Percentiles rank a stretch among this genome's conserved stretches.
These are phyloP conservation scores for Lunasporangiospora selenospora DNA, from an alignment of 192 early-diverging fungal genomes.

Conservation along the genomic window DNA sequence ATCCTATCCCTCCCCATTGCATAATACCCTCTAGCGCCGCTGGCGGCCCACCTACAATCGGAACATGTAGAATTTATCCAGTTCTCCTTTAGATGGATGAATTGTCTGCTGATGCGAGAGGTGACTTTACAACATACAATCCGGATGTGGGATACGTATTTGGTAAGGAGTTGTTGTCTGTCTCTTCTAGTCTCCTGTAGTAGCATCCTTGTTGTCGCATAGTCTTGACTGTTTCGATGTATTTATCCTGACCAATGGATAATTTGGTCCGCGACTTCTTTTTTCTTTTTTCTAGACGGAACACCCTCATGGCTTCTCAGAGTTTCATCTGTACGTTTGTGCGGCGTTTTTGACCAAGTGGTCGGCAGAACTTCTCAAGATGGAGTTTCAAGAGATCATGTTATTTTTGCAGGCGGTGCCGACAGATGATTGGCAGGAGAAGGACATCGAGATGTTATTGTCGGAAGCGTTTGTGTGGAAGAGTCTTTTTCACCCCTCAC, in stretches of 20 bases:
- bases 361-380: slow-evolving; percentile 81
- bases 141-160: slow-evolving; percentile 99
- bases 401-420: slow-evolving; percentile 92
- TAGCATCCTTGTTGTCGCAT: not conserved
- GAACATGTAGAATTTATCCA: slow-evolving; percentile 98
- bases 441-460: slow-evolving; percentile 93
- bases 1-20: slow-evolving; percentile 2
- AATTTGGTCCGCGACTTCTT: not conserved
- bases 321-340: slow-evolving; percentile 98
- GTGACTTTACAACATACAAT: slow-evolving; percentile 85
- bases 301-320: slow-evolving; percentile 90
- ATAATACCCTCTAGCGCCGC: slow-evolving; percentile 64
- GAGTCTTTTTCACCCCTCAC: slow-evolving; percentile 90
- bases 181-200: not conserved
- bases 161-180: too few species aligned
- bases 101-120: slow-evolving; percentile 98
- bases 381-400: slow-evolving; percentile 96
- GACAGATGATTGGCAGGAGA: slow-evolving; percentile 83
- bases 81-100: slow-evolving; percentile 99
- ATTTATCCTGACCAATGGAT: not conserved
- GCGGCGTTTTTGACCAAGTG: slow-evolving; percentile 98
- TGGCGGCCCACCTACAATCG: slow-evolving; percentile 82
- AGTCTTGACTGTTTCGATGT: not conserved
- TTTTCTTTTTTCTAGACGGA: slow-evolving; percentile 62
- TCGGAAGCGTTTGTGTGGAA: slow-evolving; percentile 99